Evolutionary conservation across 2,329 filamentous ascomycete species (phyloP).

Genomic region (Clarireedia hainanense): DNA sequence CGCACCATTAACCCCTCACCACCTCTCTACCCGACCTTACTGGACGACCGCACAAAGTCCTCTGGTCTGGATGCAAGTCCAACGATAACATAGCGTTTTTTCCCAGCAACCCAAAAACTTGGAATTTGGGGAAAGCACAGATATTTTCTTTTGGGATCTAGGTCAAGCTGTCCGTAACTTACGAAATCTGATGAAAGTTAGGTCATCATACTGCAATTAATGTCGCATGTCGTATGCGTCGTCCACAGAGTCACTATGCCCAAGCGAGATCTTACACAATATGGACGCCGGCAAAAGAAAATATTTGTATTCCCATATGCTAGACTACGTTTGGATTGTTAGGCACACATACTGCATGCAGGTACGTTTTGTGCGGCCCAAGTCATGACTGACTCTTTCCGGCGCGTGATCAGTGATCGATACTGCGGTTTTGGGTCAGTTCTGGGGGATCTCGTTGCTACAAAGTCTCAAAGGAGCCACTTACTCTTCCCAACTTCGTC

Average conservation of each 20-base stretch:
- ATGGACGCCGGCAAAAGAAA: background rate
- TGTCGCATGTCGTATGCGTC: conserved; percentile 5
- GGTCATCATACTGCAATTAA: background rate
- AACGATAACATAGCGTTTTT: background rate
- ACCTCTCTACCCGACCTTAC: background rate
- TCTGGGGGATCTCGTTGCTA: conserved; percentile 19
- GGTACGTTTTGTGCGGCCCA: conserved; percentile 13
- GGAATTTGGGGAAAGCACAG: conserved; percentile 3
- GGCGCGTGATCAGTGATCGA: conserved; percentile 28
- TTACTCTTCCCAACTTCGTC: conserved; percentile 83
- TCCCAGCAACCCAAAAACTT: background rate
- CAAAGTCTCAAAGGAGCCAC: conserved; percentile 24
- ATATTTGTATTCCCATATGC: conserved; percentile 1
- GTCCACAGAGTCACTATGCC: conserved; percentile 9
- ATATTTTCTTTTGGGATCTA: background rate
- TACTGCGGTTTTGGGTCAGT: conserved; percentile 24
- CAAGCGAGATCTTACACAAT: conserved; percentile 6
- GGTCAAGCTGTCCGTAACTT: background rate
- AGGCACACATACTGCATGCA: conserved; percentile 11
- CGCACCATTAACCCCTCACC: conserved; percentile 6
- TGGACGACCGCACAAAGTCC: conserved; percentile 1
- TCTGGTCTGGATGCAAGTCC: background rate
- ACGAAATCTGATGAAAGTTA: background rate
- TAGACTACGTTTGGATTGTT: conserved; percentile 9
- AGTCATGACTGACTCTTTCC: conserved; percentile 8